Evolutionary conservation across 768 basidiomycete species (phyloP).

Genomic region (Rhizopogon sp.): DNA sequence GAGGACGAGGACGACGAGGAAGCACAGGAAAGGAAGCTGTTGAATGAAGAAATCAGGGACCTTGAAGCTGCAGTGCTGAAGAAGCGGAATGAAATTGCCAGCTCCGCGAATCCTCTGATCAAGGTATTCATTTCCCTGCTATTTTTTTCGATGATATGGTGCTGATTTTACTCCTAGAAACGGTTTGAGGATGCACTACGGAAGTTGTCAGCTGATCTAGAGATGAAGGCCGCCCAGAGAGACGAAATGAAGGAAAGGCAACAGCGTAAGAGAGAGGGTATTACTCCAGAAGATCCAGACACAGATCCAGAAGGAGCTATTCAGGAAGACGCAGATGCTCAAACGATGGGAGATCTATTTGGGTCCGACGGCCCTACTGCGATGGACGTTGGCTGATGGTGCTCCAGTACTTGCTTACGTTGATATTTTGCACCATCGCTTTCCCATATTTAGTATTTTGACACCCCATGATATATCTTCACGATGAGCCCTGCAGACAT

Average conservation of each 20-base stretch:
- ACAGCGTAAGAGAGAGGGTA: constrained; percentile 66
- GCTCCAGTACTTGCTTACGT: neutral
- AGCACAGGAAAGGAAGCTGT: constrained; percentile 67
- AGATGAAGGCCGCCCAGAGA: constrained; percentile 75
- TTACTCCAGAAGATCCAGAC: constrained; percentile 33
- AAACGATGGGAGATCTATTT: constrained; percentile 33
- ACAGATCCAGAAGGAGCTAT: constrained; percentile 34
- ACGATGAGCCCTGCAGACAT: constrained; percentile 33
- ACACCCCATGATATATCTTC: neutral
- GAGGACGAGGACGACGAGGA: constrained; percentile 80
- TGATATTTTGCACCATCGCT: neutral
- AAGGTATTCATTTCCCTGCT: constrained; percentile 39
- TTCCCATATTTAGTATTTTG: neutral
- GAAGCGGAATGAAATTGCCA: constrained; percentile 79
- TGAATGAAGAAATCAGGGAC: constrained; percentile 88
- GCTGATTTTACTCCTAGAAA: constrained; percentile 43
- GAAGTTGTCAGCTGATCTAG: constrained; percentile 82
- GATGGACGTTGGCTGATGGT: constrained; percentile 26
- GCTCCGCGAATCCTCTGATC: constrained; percentile 83
- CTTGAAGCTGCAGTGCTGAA: constrained; percentile 83
- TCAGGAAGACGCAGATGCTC: constrained; percentile 30
- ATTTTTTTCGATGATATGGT: neutral
- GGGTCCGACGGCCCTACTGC: constrained; percentile 41
- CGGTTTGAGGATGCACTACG: constrained; percentile 91
- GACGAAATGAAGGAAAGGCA: constrained; percentile 78